Evolutionary conservation across 2,329 filamentous ascomycete genomes (phyloP), one percentile per base, ranked within the genome.

Genomic region (Diaporthe ilicicola): DNA sequence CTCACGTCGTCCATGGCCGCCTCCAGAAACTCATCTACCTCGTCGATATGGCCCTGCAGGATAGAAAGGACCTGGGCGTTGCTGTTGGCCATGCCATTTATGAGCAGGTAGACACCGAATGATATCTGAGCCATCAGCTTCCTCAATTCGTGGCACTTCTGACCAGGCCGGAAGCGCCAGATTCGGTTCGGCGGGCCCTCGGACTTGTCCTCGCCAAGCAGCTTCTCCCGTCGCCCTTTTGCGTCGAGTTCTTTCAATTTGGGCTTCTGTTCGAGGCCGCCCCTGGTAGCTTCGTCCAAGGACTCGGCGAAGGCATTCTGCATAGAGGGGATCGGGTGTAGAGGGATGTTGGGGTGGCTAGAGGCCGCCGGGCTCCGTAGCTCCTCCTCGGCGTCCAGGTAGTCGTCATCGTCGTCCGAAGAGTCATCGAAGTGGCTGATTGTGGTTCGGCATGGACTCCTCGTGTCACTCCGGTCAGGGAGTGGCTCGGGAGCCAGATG

Each of bases 41-140:
- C 95, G 78, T 97, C 93, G 72, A 98, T 96, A 80, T 98, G 95
- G 17, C 90, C 91, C 78, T 98, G 94, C 69, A 98, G 86, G 67
- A 98, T 98, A 74, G 88, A 91, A 74, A 97, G 91, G 15, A 98
- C 95, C 79, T 97, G 93, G 42, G 90, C 87, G 75, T 97, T 93
- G 75, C 94, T 97, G 81, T 95, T 97, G 67, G 96, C 95, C 79
- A 97, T 89, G 72, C 91, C 91, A 77, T 95, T 91, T 69, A 97
- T 89, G 70, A 98, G 83, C 54, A 98, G 85, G 80, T 98, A 95
- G 46, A 98, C 91, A 24, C 96, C 95, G 80, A 98, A 98, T 1
- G 94, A 92, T 75, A 98, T 95, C 81, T 98, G 95, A 19, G 95
- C 91, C 78, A 97, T 89, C 61, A 98, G 89, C 83, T 98, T 98